These are phyloP conservation scores for Rhodotorula kratochvilovae DNA, from an alignment of 768 basidiomycete genomes.

Conservation along the genomic window DNA sequence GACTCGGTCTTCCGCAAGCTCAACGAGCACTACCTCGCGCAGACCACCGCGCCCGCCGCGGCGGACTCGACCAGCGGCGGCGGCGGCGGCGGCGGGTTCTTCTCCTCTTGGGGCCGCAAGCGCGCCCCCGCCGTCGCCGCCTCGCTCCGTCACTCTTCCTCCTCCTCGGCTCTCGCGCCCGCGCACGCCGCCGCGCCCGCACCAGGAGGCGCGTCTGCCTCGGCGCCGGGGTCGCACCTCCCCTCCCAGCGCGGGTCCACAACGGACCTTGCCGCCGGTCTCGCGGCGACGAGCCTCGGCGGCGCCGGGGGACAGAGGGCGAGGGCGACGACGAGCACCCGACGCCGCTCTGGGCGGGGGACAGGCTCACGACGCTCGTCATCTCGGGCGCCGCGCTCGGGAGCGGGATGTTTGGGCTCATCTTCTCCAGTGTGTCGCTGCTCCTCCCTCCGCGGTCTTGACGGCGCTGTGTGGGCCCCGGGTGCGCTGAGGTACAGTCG, in stretches of 20 bases:
- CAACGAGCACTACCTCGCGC: conserved; percentile 30
- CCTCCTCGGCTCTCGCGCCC: conserved; percentile 12
- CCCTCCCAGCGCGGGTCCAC: not conserved
- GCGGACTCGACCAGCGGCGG: not conserved
- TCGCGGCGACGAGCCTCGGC: not conserved
- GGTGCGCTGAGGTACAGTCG: too few relatives aligned
- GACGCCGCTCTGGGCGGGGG: conserved; percentile 28
- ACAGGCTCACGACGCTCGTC: conserved; percentile 15
- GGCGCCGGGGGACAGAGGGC: not conserved
- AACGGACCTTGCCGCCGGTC: not conserved
- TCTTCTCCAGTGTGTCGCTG: conserved; percentile 17
- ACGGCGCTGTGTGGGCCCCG: not conserved
- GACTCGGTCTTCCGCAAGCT: conserved; percentile 25
- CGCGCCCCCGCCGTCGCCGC: not conserved
- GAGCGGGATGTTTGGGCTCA: conserved; percentile 23
- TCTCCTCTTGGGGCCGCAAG: conserved; percentile 24
- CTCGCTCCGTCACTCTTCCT: conserved; percentile 9
- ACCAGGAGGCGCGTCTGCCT: not conserved
- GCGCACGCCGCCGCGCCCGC: not conserved
- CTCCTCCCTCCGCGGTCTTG: not conserved
- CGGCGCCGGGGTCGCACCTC: not conserved
- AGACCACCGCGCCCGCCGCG: not conserved
- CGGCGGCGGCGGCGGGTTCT: conserved; percentile 8
- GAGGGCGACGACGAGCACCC: not conserved
- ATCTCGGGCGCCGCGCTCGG: conserved; percentile 24